Evolutionary conservation across 805 yeast genomes (phyloP).

Genomic region (Hanseniaspora hatyaiensis): DNA sequence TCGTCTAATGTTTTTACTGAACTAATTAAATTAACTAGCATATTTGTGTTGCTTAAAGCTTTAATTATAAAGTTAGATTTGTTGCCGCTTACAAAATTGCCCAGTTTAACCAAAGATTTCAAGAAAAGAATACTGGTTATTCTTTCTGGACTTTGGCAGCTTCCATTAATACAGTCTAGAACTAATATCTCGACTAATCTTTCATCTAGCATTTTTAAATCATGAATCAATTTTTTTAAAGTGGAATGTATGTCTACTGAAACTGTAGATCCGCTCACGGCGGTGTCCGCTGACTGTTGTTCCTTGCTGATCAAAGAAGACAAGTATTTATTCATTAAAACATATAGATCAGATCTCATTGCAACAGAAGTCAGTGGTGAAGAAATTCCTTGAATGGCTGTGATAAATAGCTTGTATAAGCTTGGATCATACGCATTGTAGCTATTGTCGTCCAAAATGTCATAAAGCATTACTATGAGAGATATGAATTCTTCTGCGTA

Average conservation of each 20-base stretch:
- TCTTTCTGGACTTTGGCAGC: conserved; percentile 66
- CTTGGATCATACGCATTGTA: conserved; percentile 38
- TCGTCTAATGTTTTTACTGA: conserved; percentile 62
- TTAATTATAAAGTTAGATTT: conserved; percentile 48
- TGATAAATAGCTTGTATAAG: conserved; percentile 56
- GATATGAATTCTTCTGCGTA: conserved; percentile 72
- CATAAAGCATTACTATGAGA: conserved; percentile 58
- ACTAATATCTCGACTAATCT: conserved; percentile 53
- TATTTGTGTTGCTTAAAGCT: conserved; percentile 50
- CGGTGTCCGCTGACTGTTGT: background rate
- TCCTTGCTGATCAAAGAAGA: conserved; percentile 35
- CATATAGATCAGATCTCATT: conserved; percentile 69
- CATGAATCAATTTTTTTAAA: conserved; percentile 39
- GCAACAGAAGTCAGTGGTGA: conserved; percentile 56
- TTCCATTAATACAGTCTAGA: conserved; percentile 51
- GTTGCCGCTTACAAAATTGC: conserved; percentile 31
- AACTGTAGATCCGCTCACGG: background rate
- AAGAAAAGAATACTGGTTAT: conserved; percentile 65
- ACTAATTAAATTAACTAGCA: conserved; percentile 52
- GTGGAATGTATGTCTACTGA: conserved; percentile 19
- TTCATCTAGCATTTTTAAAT: conserved; percentile 48
- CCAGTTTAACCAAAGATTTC: conserved; percentile 51
- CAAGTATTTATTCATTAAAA: conserved; percentile 55
- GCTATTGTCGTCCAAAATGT: conserved; percentile 44
- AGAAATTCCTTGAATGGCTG: conserved; percentile 61